phyloP scores from a whole-genome alignment of 2,329 filamentous ascomycete genomes.

The Pseudocercospora vitis region DNA sequence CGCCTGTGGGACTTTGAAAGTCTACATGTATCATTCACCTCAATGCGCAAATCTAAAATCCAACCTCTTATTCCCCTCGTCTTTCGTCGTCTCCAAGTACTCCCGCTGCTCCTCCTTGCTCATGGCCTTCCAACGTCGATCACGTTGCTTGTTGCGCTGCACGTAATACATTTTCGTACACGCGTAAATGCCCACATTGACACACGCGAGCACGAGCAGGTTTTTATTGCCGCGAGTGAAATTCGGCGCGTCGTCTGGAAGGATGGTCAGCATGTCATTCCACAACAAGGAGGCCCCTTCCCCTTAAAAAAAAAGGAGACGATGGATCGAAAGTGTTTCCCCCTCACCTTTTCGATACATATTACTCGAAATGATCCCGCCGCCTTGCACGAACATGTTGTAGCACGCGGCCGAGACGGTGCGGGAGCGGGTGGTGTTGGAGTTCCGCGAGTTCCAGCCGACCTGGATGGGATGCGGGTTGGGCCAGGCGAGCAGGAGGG shows the following conservation, averaged over 20 bases:
- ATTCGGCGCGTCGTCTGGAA: conserved; percentile 44
- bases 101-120: conserved; percentile 33
- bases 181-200: conserved; percentile 34
- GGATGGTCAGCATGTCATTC: not conserved
- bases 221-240: conserved; percentile 45
- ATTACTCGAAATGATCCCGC: conserved; percentile 47
- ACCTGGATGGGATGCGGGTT: conserved; percentile 47
- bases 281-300: too few relatives aligned
- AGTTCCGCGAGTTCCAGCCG: conserved; percentile 44
- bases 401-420: conserved; percentile 45
- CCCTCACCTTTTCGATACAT: conserved; percentile 45
- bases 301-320: conserved; percentile 17
- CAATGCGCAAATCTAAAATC: conserved; percentile 37
- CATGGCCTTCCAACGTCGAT: conserved; percentile 41
- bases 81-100: conserved; percentile 38
- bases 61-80: conserved; percentile 39
- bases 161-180: conserved; percentile 37
- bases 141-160: conserved; percentile 21
- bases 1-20: too few relatives aligned
- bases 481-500: conserved; percentile 42
- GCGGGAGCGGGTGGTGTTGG: conserved; percentile 43
- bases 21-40: too few relatives aligned
- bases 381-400: conserved; percentile 43
- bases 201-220: conserved; percentile 29
- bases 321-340: too few relatives aligned